phyloP scores from a whole-genome alignment of 2,329 filamentous ascomycete genomes.

The Trichoderma sp. region DNA sequence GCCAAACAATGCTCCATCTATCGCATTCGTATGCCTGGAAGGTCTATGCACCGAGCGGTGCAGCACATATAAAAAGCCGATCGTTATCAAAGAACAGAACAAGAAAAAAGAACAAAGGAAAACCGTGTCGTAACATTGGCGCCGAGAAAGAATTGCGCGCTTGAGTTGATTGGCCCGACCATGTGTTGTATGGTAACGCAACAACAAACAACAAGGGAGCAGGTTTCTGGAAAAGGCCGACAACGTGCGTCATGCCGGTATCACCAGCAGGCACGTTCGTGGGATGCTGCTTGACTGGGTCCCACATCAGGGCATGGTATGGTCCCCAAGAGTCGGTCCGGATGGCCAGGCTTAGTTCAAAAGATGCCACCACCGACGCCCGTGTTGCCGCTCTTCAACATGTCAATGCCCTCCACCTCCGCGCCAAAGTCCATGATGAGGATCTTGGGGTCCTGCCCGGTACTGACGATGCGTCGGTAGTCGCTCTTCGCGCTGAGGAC shows the following conservation, averaged over 20 bases:
- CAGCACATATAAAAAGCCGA: constrained; percentile 7
- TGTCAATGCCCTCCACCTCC: constrained; percentile 59
- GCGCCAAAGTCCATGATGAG: constrained; percentile 90
- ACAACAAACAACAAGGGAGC: neutral
- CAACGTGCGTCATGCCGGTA: neutral
- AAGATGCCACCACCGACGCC: constrained; percentile 32
- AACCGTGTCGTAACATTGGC: neutral
- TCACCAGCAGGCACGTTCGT: constrained; percentile 13
- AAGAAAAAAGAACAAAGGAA: neutral
- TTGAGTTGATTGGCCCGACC: neutral
- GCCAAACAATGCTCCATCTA: constrained; percentile 14
- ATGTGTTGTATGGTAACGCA: neutral
- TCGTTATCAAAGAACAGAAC: neutral
- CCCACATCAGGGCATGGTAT: constrained; percentile 21
- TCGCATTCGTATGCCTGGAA: constrained; percentile 12
- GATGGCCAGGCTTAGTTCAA: constrained; percentile 33
- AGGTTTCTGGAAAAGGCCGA: constrained; percentile 12
- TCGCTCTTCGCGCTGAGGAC: constrained; percentile 95
- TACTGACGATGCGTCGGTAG: constrained; percentile 90
- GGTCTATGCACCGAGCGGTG: constrained; percentile 20
- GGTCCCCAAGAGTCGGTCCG: constrained; percentile 26
- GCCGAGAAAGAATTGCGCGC: neutral
- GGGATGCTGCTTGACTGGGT: constrained; percentile 3
- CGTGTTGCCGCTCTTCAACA: constrained; percentile 52
- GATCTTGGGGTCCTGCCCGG: constrained; percentile 90